Percentiles rank a stretch among this genome's conserved stretches.
Conservation (phyloP, 2,329 filamentous ascomycete genomes). For the Stagonosporopsis tanaceti region DNA sequence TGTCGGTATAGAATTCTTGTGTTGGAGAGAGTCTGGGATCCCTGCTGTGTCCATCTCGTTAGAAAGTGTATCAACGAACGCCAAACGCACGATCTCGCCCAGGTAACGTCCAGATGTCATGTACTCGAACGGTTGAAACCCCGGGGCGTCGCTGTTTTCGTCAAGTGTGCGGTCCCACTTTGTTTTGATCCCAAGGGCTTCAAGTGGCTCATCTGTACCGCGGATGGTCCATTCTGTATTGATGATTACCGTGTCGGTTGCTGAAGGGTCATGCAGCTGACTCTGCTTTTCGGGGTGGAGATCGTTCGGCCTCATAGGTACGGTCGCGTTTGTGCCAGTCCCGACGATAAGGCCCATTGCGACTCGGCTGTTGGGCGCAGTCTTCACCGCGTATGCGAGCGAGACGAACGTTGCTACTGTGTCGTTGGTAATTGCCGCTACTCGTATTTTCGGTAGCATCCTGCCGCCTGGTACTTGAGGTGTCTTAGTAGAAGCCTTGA, state of each 20-base stretch:
- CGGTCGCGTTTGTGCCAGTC: conserved; percentile 82
- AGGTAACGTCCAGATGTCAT: conserved; percentile 83
- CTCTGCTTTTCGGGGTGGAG: conserved; percentile 70
- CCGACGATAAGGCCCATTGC: conserved; percentile 84
- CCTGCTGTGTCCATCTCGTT: conserved; percentile 37
- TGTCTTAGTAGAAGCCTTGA: conserved; percentile 14
- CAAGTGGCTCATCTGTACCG: conserved; percentile 73
- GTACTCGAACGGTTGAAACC: conserved; percentile 84
- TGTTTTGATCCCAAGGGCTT: conserved; percentile 69
- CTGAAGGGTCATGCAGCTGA: conserved; percentile 39
- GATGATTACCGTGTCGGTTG: conserved; percentile 72
- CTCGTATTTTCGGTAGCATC: conserved; percentile 70
- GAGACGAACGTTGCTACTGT: conserved; percentile 81
- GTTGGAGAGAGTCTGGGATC: conserved; percentile 54
- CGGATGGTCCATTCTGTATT: conserved; percentile 88
- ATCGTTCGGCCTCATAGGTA: conserved; percentile 70
- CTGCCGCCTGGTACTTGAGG: conserved; percentile 37
- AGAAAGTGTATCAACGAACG: conserved; percentile 67
- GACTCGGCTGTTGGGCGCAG: conserved; percentile 68
- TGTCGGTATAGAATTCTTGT: conserved; percentile 72
- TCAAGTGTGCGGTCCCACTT: conserved; percentile 76
- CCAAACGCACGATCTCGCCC: conserved; percentile 76
- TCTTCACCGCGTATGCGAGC: conserved; percentile 75
- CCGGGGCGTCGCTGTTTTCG: conserved; percentile 70
- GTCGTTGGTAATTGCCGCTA: conserved; percentile 82